phyloP scores from a whole-genome alignment of 1,139 yeast genomes.

The Lizanozyma gosingica region DNA sequence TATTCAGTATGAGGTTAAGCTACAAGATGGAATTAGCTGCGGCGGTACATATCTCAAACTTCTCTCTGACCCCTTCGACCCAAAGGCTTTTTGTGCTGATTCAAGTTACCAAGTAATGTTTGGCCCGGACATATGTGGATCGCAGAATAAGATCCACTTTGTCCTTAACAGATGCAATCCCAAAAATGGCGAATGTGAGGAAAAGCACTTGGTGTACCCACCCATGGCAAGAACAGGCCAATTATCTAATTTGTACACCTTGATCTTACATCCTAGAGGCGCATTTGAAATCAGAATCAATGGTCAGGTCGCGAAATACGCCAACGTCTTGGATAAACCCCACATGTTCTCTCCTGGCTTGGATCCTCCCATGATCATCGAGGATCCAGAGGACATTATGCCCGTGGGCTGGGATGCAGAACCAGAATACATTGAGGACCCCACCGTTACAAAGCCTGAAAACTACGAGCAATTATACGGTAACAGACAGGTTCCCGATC shows the following conservation, averaged over 20 bases:
- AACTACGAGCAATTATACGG: constrained; percentile 70
- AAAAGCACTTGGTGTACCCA: constrained; percentile 58
- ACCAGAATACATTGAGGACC: constrained; percentile 52
- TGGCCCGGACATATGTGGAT: constrained; percentile 91
- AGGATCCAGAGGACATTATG: constrained; percentile 52
- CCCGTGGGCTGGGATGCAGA: constrained; percentile 81
- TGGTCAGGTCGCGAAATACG: constrained; percentile 65
- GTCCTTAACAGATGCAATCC: constrained; percentile 56
- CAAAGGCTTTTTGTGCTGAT: constrained; percentile 41
- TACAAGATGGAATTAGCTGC: constrained; percentile 68
- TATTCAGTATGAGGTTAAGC: constrained; percentile 79
- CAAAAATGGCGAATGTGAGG: constrained; percentile 47
- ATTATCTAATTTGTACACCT: constrained; percentile 63
- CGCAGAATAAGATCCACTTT: constrained; percentile 70
- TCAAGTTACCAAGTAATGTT: constrained; percentile 83
- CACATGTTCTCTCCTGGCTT: constrained; percentile 52
- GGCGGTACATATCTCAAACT: constrained; percentile 87
- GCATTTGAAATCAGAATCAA: constrained; percentile 74
- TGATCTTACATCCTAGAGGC: constrained; percentile 55
- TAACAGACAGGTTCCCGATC: constrained; percentile 53
- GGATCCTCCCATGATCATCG: constrained; percentile 53
- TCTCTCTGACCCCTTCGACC: constrained; percentile 39
- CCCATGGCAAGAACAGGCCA: constrained; percentile 57
- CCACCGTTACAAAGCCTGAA: constrained; percentile 56
- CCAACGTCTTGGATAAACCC: constrained; percentile 46